These are phyloP conservation scores for Rosa persica DNA, from an alignment of 306 rosid genomes.

Conservation along the genomic window DNA sequence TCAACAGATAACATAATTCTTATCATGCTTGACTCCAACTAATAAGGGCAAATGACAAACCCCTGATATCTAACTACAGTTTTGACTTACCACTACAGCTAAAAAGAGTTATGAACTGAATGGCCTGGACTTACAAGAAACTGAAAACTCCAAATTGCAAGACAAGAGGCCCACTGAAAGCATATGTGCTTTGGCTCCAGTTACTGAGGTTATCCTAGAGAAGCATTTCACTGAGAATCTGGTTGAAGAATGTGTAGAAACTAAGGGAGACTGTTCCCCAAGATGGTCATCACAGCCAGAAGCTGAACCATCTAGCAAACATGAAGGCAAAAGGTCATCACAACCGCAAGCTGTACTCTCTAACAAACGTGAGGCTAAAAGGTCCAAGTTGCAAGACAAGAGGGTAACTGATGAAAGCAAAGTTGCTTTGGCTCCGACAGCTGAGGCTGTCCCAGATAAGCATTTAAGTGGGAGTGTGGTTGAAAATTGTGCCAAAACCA, in stretches of 20 bases:
- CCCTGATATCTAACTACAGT: constrained; percentile 20
- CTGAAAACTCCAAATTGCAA: constrained; percentile 32
- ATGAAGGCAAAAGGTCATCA: constrained; percentile 6
- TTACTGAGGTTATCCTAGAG: constrained; percentile 34
- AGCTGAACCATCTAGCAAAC: constrained; percentile 27
- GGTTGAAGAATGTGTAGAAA: constrained; percentile 33
- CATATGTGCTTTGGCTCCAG: constrained; percentile 23
- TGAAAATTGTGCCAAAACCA: constrained; percentile 33
- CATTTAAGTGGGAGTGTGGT: constrained; percentile 33
- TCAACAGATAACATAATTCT: constrained; percentile 18
- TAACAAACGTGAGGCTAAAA: background rate
- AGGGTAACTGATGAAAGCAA: constrained; percentile 20
- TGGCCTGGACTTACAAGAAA: constrained; percentile 32
- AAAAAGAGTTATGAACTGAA: constrained; percentile 32
- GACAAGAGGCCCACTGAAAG: constrained; percentile 29
- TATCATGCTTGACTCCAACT: constrained; percentile 22
- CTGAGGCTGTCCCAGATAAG: constrained; percentile 35
- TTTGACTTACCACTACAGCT: constrained; percentile 45
- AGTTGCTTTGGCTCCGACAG: constrained; percentile 19
- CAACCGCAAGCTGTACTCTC: constrained; percentile 27
- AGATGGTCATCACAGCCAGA: constrained; percentile 24
- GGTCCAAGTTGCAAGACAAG: constrained; percentile 25
- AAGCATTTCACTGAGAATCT: constrained; percentile 39
- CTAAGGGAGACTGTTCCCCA: constrained; percentile 28
- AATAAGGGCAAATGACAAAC: constrained; percentile 15